phyloP scores from a whole-genome alignment of 306 rosid species.

The Vicia faba region DNA sequence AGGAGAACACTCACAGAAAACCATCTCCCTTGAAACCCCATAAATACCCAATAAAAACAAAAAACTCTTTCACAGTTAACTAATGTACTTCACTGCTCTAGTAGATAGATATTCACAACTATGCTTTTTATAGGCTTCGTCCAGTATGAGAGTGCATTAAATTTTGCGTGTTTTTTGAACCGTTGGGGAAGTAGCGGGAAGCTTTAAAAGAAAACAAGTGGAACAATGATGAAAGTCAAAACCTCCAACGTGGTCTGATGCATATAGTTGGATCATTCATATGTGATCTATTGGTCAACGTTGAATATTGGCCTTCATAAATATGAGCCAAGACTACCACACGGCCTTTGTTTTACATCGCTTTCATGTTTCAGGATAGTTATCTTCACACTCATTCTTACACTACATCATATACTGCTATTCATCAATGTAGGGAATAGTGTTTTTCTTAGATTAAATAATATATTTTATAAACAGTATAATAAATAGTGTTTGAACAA shows the following conservation, averaged over 20 bases:
- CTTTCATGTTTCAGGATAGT: too few species aligned
- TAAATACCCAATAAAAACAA: background rate
- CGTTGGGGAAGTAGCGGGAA: slow-evolving; percentile 48
- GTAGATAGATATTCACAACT: background rate
- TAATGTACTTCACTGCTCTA: background rate
- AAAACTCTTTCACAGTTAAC: background rate
- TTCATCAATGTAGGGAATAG: too few species aligned
- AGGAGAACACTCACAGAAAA: slow-evolving; percentile 41
- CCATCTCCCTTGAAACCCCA: slow-evolving; percentile 52
- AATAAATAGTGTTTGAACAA: too few species aligned
- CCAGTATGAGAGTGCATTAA: slow-evolving; percentile 33
- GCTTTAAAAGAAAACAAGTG: slow-evolving; percentile 39
- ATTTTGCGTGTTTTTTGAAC: slow-evolving; percentile 44
- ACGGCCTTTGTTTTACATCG: too few species aligned
- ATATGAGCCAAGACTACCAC: too few species aligned
- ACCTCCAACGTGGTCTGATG: background rate
- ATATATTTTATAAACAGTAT: too few species aligned
- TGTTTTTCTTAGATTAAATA: too few species aligned
- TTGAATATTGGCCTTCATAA: background rate
- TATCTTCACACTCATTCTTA: too few species aligned
- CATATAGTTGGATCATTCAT: background rate
- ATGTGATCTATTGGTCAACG: background rate
- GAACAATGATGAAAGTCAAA: slow-evolving; percentile 38
- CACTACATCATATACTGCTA: too few species aligned
- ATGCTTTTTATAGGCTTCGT: slow-evolving; percentile 46